phyloP scores from a whole-genome alignment of 164 flowering plant species.

The Vitis vinifera region DNA sequence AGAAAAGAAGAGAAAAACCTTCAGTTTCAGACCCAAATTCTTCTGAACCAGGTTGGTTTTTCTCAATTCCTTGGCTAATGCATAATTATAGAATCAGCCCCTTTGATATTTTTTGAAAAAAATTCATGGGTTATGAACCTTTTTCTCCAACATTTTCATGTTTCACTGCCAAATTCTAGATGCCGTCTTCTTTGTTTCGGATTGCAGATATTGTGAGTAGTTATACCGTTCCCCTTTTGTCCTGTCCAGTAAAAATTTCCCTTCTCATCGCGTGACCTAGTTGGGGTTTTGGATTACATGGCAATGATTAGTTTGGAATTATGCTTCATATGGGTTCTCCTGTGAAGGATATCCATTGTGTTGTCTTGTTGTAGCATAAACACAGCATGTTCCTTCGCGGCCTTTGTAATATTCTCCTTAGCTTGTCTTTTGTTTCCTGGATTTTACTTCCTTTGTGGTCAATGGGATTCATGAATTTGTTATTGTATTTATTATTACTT shows the following conservation, averaged over 20 bases:
- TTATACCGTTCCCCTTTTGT: too few species aligned
- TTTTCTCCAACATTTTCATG: too few species aligned
- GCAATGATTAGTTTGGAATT: neutral
- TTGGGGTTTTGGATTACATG: neutral
- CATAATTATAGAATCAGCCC: too few species aligned
- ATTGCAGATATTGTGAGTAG: too few species aligned
- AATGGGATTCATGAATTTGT: neutral
- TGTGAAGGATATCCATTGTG: neutral
- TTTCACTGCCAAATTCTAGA: too few species aligned
- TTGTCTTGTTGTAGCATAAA: constrained; percentile 1
- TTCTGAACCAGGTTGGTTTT: constrained; percentile 9
- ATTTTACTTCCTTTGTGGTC: neutral
- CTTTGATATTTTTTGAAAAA: neutral
- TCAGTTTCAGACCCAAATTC: neutral
- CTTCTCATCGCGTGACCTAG: too few species aligned
- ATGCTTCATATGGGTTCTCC: neutral
- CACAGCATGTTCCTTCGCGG: neutral
- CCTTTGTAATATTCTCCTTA: neutral
- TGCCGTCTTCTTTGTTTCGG: too few species aligned
- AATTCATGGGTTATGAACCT: too few species aligned
- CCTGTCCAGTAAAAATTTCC: too few species aligned
- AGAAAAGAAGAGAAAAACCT: neutral
- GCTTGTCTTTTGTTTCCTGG: neutral
- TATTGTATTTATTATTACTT: neutral
- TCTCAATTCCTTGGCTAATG: neutral